phyloP scores from a whole-genome alignment of 2,329 filamentous ascomycete species.

The Acrocalymma vagum region DNA sequence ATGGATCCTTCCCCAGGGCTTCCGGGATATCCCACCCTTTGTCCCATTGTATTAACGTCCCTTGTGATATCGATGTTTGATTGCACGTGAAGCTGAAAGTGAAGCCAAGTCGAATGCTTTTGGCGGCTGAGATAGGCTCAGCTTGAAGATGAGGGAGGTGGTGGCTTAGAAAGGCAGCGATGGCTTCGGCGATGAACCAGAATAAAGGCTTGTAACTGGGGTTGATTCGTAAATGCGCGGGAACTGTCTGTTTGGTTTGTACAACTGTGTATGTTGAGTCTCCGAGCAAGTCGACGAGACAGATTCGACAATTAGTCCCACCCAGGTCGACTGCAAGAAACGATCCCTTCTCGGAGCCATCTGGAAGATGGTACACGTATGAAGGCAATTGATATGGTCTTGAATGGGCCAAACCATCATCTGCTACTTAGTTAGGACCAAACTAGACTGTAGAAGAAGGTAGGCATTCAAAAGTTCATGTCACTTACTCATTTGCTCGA shows the following conservation, averaged over 20 bases:
- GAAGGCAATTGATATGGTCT: slow-evolving; percentile 5
- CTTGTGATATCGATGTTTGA: slow-evolving; percentile 89
- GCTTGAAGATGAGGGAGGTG: too few species aligned
- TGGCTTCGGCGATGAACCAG: too few species aligned
- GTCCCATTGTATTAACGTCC: slow-evolving; percentile 90
- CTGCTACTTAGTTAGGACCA: too few species aligned
- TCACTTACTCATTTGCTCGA: slow-evolving; percentile 7
- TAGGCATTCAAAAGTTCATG: neutral
- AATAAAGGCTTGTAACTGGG: too few species aligned
- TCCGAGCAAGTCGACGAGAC: slow-evolving; percentile 86
- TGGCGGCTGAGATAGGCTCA: too few species aligned
- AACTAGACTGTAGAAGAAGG: too few species aligned
- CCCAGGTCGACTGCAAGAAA: slow-evolving; percentile 93
- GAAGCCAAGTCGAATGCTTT: too few species aligned
- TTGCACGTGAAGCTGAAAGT: slow-evolving; percentile 95
- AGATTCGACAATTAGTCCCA: slow-evolving; percentile 94
- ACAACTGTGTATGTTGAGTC: slow-evolving; percentile 90
- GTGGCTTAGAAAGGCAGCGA: too few species aligned
- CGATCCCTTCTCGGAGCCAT: slow-evolving; percentile 67
- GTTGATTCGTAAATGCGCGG: slow-evolving; percentile 85
- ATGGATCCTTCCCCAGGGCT: slow-evolving; percentile 89
- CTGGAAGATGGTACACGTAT: slow-evolving; percentile 3
- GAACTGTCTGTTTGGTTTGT: slow-evolving; percentile 87
- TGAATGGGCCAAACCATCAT: slow-evolving; percentile 5
- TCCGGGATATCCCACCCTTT: slow-evolving; percentile 95